Evolutionary conservation across 2,329 filamentous ascomycete species (phyloP), one percentile per base, ranked within the genome.

Genomic region (Torrubiellomyces zombiae): DNA sequence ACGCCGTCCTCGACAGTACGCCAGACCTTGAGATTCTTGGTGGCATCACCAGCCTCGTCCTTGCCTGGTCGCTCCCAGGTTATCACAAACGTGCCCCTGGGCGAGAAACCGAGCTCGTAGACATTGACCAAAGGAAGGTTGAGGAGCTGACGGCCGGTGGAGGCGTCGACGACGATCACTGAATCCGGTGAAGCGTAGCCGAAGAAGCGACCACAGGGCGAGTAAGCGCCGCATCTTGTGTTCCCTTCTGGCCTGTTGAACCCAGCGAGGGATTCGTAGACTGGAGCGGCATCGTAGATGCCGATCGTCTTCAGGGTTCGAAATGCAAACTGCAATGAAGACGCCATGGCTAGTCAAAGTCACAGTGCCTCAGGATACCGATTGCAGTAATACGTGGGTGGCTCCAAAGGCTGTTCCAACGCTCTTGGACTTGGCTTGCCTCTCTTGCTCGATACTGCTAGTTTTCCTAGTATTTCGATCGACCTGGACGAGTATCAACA

Each of bases 21-120:
- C 89, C 89, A 98, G 40, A 98, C 75, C 64, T 94, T 95, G 36
- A 98, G 61, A 50, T 98, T 98, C 68, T 93, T 94, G 39, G 72
- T 75, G 22, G 89, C 83, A 51, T 94, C 82, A 29, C 89, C 89
- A 32, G 79, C 75, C 45, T 86, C 86, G 44, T 95, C 86, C 60
- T 95, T 95, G 37, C 69, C 66, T 7, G 83, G 78, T 18, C 89
- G 75, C 60, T 98, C 86, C 83, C 85, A 95, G 27, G 89, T 95
- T 48, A 92, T 93, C 47, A 95, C 62, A 53, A 80, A 98, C 29
- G 80, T 89, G 32, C 89, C 89, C 28, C 74, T 64, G 5, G 86
- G 89, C 14, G 89, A 98, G 57, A 98, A 98, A 36, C 76, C 81
- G 32, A 98, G 61, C 51, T 98, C 89, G 58, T 81, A 93, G 36